These are phyloP conservation scores for Fusarium buxicola DNA, from an alignment of 2,329 filamentous ascomycete species.

Conservation along the genomic window DNA sequence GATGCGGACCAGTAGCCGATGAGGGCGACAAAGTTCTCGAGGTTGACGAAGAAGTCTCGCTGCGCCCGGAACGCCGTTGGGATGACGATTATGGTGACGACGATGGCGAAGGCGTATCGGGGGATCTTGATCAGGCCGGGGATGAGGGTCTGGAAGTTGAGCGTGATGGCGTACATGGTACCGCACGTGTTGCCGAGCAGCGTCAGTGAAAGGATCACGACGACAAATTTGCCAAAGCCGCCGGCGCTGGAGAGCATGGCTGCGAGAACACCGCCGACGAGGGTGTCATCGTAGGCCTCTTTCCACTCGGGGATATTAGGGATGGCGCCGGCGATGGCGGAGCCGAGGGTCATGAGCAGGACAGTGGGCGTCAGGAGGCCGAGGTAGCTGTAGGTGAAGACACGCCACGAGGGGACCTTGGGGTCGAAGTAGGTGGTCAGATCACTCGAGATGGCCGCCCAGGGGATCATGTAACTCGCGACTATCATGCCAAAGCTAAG, in stretches of 20 bases:
- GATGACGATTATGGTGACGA: slow-evolving; percentile 70
- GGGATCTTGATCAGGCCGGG: slow-evolving; percentile 67
- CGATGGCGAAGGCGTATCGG: slow-evolving; percentile 67
- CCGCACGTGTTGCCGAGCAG: slow-evolving; percentile 70
- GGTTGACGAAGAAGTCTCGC: slow-evolving; percentile 65
- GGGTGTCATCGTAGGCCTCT: slow-evolving; percentile 63
- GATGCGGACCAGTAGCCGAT: slow-evolving; percentile 70
- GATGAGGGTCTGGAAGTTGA: slow-evolving; percentile 73
- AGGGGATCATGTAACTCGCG: slow-evolving; percentile 73
- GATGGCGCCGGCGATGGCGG: slow-evolving; percentile 72
- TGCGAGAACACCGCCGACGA: slow-evolving; percentile 68
- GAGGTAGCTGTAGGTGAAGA: slow-evolving; percentile 68
- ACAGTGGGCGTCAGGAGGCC: slow-evolving; percentile 67
- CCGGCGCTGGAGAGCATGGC: slow-evolving; percentile 69
- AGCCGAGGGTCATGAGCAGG: slow-evolving; percentile 71
- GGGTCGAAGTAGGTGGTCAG: slow-evolving; percentile 71
- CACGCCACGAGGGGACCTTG: slow-evolving; percentile 61
- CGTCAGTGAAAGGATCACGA: slow-evolving; percentile 67
- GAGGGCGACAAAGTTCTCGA: slow-evolving; percentile 67
- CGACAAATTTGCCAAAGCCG: slow-evolving; percentile 71
- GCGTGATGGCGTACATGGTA: slow-evolving; percentile 70
- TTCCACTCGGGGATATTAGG: slow-evolving; percentile 65
- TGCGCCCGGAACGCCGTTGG: slow-evolving; percentile 68
- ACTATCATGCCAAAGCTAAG: slow-evolving; percentile 71
- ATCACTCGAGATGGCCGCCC: slow-evolving; percentile 68